phyloP scores from a whole-genome alignment of 2,329 filamentous ascomycete genomes.

The Chaetomiaceae sp. region DNA sequence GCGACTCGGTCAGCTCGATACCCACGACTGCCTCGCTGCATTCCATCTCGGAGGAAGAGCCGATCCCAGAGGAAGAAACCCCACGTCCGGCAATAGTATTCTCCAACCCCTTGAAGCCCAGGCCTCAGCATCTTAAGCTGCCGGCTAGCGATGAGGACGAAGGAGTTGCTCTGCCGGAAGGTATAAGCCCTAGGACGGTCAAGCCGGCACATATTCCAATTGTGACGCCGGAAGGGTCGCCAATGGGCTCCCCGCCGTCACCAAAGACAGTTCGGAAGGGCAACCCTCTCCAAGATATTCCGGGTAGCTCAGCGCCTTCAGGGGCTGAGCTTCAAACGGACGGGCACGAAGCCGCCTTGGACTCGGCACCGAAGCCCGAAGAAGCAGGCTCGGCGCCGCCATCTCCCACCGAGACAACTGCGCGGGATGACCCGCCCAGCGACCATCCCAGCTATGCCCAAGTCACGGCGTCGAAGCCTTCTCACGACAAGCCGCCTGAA shows the following conservation, averaged over 20 bases:
- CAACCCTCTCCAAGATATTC: background rate
- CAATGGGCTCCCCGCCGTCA: background rate
- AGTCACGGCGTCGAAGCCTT: background rate
- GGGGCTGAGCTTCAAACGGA: background rate
- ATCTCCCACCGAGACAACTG: background rate
- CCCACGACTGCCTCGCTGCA: slow-evolving; percentile 35
- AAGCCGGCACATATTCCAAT: slow-evolving; percentile 11
- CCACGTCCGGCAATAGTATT: slow-evolving; percentile 20
- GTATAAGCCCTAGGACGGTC: slow-evolving; percentile 15
- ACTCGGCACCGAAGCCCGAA: background rate
- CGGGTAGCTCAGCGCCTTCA: background rate
- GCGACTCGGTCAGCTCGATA: slow-evolving; percentile 26
- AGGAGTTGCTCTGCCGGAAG: slow-evolving; percentile 31
- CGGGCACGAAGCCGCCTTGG: background rate
- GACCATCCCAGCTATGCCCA: too few relatives aligned
- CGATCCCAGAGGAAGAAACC: slow-evolving; percentile 12
- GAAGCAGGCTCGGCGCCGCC: background rate
- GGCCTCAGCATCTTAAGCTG: slow-evolving; percentile 19
- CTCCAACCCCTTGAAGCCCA: slow-evolving; percentile 27
- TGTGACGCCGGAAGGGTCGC: slow-evolving; percentile 3
- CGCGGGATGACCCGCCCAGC: background rate
- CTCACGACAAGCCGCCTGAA: background rate
- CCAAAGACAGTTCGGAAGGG: background rate
- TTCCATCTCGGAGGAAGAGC: slow-evolving; percentile 39
- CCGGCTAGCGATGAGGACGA: slow-evolving; percentile 37